These are phyloP conservation scores for Rhizopogon vesiculosus DNA, from an alignment of 768 basidiomycete species.

Conservation along the genomic window DNA sequence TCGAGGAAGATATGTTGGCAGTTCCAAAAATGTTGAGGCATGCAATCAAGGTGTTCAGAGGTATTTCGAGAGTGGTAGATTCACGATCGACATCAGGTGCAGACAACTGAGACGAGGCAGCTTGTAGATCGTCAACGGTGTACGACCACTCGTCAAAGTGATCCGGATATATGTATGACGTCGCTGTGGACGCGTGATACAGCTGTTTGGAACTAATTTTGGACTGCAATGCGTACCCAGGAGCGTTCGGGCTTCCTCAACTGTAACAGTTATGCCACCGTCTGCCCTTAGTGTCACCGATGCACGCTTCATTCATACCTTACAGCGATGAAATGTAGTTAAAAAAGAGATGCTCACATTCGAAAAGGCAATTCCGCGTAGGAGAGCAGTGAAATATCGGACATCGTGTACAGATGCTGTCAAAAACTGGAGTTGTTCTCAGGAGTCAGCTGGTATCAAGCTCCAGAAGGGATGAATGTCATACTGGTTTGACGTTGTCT, in stretches of 20 bases:
- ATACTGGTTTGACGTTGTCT: slow-evolving; percentile 20
- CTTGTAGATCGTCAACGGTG: slow-evolving; percentile 34
- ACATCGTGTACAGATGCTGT: slow-evolving; percentile 77
- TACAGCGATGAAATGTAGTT: background rate
- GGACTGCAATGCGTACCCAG: slow-evolving; percentile 48
- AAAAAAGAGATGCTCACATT: slow-evolving; percentile 49
- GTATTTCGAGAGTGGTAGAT: slow-evolving; percentile 67
- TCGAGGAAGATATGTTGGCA: slow-evolving; percentile 36
- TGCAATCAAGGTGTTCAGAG: slow-evolving; percentile 79
- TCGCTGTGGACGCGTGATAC: slow-evolving; percentile 43
- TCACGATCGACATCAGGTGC: slow-evolving; percentile 12
- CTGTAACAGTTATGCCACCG: slow-evolving; percentile 69
- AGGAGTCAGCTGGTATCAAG: background rate
- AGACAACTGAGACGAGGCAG: slow-evolving; percentile 17
- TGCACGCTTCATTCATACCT: slow-evolving; percentile 50
- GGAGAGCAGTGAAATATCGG: slow-evolving; percentile 69
- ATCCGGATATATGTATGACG: slow-evolving; percentile 73
- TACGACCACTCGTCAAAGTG: slow-evolving; percentile 82
- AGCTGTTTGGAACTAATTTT: slow-evolving; percentile 3
- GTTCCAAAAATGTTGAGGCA: slow-evolving; percentile 94
- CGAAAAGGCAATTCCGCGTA: slow-evolving; percentile 78
- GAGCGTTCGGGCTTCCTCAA: slow-evolving; percentile 81
- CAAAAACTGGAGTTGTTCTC: slow-evolving; percentile 40
- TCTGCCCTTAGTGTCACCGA: slow-evolving; percentile 61
- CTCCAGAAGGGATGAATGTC: background rate